phyloP scores from a whole-genome alignment of 1,284 basidiomycete genomes.

The Lignosus rhinocerotis region DNA sequence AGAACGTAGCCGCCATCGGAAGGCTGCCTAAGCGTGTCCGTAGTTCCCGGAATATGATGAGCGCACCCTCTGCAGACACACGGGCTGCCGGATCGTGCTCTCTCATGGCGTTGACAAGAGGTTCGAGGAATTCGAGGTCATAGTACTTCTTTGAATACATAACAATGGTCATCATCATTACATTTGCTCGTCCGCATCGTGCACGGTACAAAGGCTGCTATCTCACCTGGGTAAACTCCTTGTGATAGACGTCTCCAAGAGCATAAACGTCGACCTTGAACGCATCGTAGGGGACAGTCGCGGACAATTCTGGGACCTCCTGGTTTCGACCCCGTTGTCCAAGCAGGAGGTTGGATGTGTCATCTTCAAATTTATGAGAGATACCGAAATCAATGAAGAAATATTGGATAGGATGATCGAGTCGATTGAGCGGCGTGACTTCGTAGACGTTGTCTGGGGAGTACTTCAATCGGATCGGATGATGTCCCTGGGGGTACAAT shows the following conservation, averaged over 20 bases:
- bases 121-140: constrained; percentile 5
- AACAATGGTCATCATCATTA: not conserved
- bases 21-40: not conserved
- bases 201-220: not conserved
- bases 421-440: constrained; percentile 5
- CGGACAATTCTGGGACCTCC: constrained; percentile 32
- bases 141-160: constrained; percentile 10
- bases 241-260: constrained; percentile 23
- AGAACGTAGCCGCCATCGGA: constrained; percentile 2
- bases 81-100: not conserved
- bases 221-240: constrained; percentile 15
- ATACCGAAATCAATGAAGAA: constrained; percentile 34
- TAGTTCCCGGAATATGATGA: not conserved
- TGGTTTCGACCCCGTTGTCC: constrained; percentile 25
- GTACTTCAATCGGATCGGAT: constrained; percentile 19
- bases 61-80: not conserved
- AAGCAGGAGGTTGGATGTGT: constrained; percentile 8
- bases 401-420: constrained; percentile 22
- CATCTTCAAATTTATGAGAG: constrained; percentile 14
- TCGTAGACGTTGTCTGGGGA: constrained; percentile 13
- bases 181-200: not conserved
- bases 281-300: constrained; percentile 29
- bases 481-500: constrained; percentile 30
- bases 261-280: constrained; percentile 33
- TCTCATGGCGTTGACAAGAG: constrained; percentile 15